Evolutionary conservation across 2,329 filamentous ascomycete species (phyloP).

Genomic region (Stemphylium lycopersici): DNA sequence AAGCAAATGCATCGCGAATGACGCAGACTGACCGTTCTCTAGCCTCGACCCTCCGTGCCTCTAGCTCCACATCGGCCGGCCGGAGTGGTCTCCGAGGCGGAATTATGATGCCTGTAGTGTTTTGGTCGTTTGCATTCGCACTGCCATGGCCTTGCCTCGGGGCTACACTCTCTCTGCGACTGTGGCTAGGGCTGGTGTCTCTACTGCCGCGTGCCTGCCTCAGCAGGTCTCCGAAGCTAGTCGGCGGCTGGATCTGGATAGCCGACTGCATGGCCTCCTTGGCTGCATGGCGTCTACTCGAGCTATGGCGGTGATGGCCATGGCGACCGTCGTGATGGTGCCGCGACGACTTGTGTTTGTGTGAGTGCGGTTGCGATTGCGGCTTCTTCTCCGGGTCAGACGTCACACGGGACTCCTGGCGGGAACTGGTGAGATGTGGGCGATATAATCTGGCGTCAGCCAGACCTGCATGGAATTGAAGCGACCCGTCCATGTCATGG

Average conservation of each 20-base stretch:
- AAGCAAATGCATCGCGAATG: background rate
- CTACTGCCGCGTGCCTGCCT: slow-evolving; percentile 45
- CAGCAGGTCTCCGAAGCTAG: slow-evolving; percentile 53
- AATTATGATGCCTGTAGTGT: slow-evolving; percentile 18
- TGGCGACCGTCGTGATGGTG: slow-evolving; percentile 38
- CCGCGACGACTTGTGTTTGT: slow-evolving; percentile 37
- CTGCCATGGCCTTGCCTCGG: slow-evolving; percentile 17
- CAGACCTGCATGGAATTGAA: slow-evolving; percentile 26
- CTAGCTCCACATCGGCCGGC: slow-evolving; percentile 49
- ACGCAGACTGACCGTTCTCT: slow-evolving; percentile 44
- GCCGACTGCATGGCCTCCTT: slow-evolving; percentile 55
- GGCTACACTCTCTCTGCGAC: slow-evolving; percentile 37
- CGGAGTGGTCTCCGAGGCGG: slow-evolving; percentile 39
- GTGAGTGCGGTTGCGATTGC: slow-evolving; percentile 29
- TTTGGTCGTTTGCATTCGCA: slow-evolving; percentile 11
- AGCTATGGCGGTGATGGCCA: slow-evolving; percentile 38
- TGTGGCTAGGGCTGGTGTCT: slow-evolving; percentile 37
- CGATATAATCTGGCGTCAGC: slow-evolving; percentile 25
- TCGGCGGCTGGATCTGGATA: slow-evolving; percentile 52
- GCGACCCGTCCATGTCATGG: slow-evolving; percentile 32
- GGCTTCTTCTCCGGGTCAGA: slow-evolving; percentile 37
- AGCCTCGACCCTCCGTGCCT: slow-evolving; percentile 44
- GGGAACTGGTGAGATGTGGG: slow-evolving; percentile 30
- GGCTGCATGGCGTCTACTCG: slow-evolving; percentile 41
- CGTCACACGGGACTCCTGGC: slow-evolving; percentile 32